phyloP scores from a whole-genome alignment of 805 yeast species.

The Candida silvicultrix region DNA sequence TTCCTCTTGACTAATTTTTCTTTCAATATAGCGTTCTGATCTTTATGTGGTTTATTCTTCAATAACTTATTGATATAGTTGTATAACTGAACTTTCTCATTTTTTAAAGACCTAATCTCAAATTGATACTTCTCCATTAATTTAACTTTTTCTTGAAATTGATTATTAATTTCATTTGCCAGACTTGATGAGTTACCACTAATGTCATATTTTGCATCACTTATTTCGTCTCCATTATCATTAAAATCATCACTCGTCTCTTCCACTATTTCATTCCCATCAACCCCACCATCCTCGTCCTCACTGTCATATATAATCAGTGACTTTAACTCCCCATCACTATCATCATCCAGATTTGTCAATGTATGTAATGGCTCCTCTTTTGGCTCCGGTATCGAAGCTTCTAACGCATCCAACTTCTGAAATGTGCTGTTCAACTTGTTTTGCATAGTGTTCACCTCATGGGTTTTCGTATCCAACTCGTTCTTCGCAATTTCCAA shows the following conservation, averaged over 20 bases:
- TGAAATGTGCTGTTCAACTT: background rate
- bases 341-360: background rate
- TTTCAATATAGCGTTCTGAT: slow-evolving; percentile 20
- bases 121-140: slow-evolving; percentile 8
- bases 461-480: slow-evolving; percentile 3
- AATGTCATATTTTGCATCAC: slow-evolving; percentile 2
- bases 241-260: background rate
- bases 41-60: slow-evolving; percentile 9
- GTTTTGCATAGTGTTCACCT: background rate
- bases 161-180: slow-evolving; percentile 5
- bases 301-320: too few species aligned
- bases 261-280: background rate
- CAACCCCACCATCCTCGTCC: background rate
- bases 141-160: slow-evolving; percentile 9
- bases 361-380: background rate
- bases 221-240: background rate
- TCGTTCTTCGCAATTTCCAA: slow-evolving; percentile 10
- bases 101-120: slow-evolving; percentile 16
- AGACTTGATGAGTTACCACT: slow-evolving; percentile 3
- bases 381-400: background rate
- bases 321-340: too few species aligned
- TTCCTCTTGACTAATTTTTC: slow-evolving; percentile 19
- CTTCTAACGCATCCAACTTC: background rate
- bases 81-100: slow-evolving; percentile 20
- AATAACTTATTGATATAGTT: slow-evolving; percentile 18